Evolutionary conservation across 2,329 filamentous ascomycete species (phyloP).

Genomic region (Alternaria incomplexa): DNA sequence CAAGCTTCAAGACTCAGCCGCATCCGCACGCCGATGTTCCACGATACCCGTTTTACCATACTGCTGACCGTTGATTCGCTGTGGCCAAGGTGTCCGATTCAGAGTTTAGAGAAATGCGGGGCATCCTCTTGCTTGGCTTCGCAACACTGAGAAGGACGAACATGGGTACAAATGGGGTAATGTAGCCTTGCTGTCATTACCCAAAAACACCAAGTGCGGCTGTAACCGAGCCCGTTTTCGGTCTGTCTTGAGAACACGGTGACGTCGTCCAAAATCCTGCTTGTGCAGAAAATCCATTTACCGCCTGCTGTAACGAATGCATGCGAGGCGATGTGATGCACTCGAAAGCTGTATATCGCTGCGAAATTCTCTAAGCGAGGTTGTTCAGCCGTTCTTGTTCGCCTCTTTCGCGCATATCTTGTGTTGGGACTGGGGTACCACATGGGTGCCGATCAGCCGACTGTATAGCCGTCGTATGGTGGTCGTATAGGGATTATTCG

Average conservation of each 20-base stretch:
- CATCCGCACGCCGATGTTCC: neutral
- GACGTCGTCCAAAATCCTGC: constrained; percentile 6
- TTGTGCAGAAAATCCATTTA: neutral
- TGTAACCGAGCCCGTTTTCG: neutral
- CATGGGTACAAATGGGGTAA: neutral
- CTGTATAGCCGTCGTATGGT: neutral
- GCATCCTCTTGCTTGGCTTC: neutral
- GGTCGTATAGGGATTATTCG: neutral
- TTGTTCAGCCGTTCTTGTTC: neutral
- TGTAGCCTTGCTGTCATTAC: neutral
- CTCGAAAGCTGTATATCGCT: neutral
- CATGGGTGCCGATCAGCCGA: neutral
- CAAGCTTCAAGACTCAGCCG: neutral
- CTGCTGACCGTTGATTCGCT: neutral
- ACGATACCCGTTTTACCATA: neutral
- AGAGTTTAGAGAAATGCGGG: neutral
- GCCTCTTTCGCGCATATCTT: neutral
- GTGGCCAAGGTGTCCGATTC: neutral
- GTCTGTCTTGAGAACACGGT: neutral
- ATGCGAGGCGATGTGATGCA: neutral
- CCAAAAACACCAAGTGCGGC: neutral
- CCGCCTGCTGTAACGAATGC: neutral
- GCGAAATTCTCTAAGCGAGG: neutral
- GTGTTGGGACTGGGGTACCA: neutral
- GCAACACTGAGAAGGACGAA: neutral